Percentiles rank a stretch among this genome's conserved stretches.
Conservation (phyloP, 148 eudicot species). For the Rhododendron mucronatum region DNA sequence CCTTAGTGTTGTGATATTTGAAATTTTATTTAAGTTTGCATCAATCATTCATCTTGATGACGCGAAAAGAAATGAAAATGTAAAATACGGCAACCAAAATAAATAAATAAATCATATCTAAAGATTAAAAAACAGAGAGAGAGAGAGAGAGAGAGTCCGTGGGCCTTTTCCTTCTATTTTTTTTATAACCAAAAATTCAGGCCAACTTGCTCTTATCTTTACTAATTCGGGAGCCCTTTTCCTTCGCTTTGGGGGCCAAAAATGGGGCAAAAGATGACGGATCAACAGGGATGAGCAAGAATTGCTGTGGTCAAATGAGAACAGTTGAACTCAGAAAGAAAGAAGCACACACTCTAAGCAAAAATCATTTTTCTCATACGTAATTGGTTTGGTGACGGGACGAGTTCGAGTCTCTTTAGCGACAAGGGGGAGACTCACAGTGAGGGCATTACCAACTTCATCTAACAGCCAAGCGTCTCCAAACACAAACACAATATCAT, state of each 20-base stretch:
- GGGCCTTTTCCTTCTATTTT: too few species aligned
- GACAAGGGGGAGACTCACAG: not conserved
- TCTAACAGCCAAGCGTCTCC: not conserved
- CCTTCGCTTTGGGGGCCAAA: not conserved
- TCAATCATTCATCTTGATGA: too few species aligned
- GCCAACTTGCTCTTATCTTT: accelerated
- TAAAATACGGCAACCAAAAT: too few species aligned
- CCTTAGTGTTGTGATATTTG: too few species aligned
- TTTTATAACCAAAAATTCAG: too few species aligned
- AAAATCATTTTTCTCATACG: not conserved
- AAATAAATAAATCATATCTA: too few species aligned
- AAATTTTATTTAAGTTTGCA: too few species aligned
- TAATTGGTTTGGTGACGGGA: not conserved
- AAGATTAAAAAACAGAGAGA: too few species aligned
- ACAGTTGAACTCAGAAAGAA: not conserved
- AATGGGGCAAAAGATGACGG: not conserved
- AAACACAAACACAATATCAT: not conserved
- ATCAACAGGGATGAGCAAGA: not conserved
- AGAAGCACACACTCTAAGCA: not conserved
- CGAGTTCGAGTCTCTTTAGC: not conserved
- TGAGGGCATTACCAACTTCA: not conserved
- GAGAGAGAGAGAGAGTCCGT: too few species aligned
- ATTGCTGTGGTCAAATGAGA: not conserved
- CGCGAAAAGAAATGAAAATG: too few species aligned
- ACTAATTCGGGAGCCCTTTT: too few species aligned